Evolutionary conservation across 352 stramenopile genomes (phyloP).

Genomic region (Blastocystis sp.): DNA sequence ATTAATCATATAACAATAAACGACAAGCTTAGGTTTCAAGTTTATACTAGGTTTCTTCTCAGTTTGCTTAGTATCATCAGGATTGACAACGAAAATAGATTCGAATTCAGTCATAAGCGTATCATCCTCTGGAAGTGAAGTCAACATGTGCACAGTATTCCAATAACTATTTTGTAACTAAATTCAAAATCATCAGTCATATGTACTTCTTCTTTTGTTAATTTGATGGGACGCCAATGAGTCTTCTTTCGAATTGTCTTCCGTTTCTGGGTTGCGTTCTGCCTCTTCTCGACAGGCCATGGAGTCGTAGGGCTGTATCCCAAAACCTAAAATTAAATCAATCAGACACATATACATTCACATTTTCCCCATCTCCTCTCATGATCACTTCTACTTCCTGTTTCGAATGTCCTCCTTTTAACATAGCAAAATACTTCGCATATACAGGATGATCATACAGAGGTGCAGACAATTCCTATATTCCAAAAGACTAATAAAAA

Average conservation of each 20-base stretch:
- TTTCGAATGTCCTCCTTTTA: constrained; percentile 32
- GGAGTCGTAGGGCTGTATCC: background rate
- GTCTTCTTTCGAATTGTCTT: constrained; percentile 38
- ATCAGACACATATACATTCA: background rate
- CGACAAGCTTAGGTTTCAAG: background rate
- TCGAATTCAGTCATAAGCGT: constrained; percentile 22
- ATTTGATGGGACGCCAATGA: constrained; percentile 1
- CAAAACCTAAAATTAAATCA: background rate
- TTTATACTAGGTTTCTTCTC: constrained; percentile 1
- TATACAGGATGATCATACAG: constrained; percentile 52
- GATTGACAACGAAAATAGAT: constrained; percentile 28
- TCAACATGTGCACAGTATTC: constrained; percentile 1
- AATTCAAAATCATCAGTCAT: background rate
- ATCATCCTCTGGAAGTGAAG: constrained; percentile 6
- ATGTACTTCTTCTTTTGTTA: background rate
- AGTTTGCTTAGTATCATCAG: constrained; percentile 10
- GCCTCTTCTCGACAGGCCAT: background rate
- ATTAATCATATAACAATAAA: background rate
- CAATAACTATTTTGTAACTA: constrained; percentile 35
- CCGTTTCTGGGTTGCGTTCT: background rate
- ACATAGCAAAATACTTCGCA: constrained; percentile 36
- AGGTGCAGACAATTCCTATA: background rate
- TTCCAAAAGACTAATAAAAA: background rate
- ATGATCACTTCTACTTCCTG: constrained; percentile 16
- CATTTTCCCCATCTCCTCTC: constrained; percentile 30